Conservation (phyloP, 2,329 filamentous ascomycete species). For the Coniochaeta pulveracea region DNA sequence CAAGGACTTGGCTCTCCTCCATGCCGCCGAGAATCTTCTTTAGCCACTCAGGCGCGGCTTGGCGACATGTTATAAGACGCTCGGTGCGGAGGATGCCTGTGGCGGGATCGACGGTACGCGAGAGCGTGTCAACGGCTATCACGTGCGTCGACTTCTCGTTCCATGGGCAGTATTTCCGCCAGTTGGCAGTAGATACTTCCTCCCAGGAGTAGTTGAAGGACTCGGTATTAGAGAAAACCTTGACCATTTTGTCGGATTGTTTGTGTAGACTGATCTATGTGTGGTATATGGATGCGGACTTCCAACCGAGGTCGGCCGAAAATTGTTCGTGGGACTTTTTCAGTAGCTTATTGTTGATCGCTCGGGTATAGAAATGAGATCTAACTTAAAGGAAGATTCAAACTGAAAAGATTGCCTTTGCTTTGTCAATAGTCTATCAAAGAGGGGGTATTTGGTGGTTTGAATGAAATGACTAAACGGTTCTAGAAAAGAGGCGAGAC, state of each 20-base stretch:
- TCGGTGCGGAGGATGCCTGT: slow-evolving; percentile 52
- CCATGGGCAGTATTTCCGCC: slow-evolving; percentile 98
- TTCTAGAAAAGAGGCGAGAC: not conserved
- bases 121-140: slow-evolving; percentile 86
- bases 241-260: slow-evolving; percentile 47
- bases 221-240: slow-evolving; percentile 83
- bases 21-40: slow-evolving; percentile 58
- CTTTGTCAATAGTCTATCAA: not conserved
- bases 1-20: slow-evolving; percentile 82
- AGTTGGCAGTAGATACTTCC: slow-evolving; percentile 94
- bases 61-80: slow-evolving; percentile 50
- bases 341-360: no score
- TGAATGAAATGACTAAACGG: not conserved
- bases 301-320: slow-evolving; percentile 2
- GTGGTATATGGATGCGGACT: not conserved
- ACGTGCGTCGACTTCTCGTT: slow-evolving; percentile 98
- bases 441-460: not conserved
- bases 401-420: slow-evolving; percentile 2
- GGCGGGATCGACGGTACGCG: slow-evolving; percentile 46
- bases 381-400: slow-evolving; percentile 2
- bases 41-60: slow-evolving; percentile 66
- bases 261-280: not conserved
- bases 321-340: not conserved
- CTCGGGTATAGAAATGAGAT: no score
- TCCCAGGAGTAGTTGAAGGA: slow-evolving; percentile 98